phyloP scores from a whole-genome alignment of 768 basidiomycete genomes.

The Mycena epipterygia region DNA sequence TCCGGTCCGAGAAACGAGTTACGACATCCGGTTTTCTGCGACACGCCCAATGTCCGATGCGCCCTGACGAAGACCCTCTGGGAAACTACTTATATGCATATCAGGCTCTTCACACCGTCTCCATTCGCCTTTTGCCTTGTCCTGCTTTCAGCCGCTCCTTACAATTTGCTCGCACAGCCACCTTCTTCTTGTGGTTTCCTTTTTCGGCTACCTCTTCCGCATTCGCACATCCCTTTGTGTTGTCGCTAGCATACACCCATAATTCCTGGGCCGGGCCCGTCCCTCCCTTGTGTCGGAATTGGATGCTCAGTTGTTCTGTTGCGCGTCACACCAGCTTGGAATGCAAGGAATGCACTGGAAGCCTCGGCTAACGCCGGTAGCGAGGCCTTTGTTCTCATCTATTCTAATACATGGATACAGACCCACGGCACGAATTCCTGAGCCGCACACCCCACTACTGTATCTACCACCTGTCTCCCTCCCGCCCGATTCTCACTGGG shows the following conservation, averaged over 20 bases:
- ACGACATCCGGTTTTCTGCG: too few relatives aligned
- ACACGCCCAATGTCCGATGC: too few relatives aligned
- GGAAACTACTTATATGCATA: too few relatives aligned
- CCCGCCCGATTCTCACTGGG: not conserved
- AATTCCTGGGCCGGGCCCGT: not conserved
- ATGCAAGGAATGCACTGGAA: not conserved
- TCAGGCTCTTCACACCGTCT: too few relatives aligned
- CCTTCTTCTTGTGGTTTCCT: conserved; percentile 16
- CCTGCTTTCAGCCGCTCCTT: not conserved
- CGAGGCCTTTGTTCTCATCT: conserved; percentile 23
- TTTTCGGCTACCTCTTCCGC: conserved; percentile 10
- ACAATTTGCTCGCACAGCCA: not conserved
- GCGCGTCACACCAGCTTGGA: not conserved
- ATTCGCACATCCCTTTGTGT: conserved; percentile 15
- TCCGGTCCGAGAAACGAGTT: too few relatives aligned
- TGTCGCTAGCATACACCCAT: not conserved
- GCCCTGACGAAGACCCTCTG: too few relatives aligned
- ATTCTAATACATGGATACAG: conserved; percentile 16
- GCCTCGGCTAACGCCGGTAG: conserved; percentile 3
- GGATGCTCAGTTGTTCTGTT: conserved; percentile 21
- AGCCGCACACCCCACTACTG: conserved; percentile 22
- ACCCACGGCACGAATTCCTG: not conserved
- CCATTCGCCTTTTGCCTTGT: too few relatives aligned
- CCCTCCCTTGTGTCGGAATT: conserved; percentile 27
- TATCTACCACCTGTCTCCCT: conserved; percentile 18